phyloP scores from a whole-genome alignment of 441 rosid genomes.

The Cnidoscolus chayamansa region DNA sequence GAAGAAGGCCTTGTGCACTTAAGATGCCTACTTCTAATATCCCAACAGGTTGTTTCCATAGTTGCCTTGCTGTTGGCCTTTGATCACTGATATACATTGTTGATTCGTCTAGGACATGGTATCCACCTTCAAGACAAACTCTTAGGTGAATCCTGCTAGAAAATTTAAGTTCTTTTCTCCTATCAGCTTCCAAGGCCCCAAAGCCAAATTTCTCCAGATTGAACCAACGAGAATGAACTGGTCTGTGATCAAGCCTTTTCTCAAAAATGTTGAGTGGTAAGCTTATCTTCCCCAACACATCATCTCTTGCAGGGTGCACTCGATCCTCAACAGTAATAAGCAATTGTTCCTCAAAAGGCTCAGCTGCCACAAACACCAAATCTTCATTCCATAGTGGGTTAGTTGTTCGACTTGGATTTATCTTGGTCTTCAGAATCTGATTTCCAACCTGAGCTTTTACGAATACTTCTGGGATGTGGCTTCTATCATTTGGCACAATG shows the following conservation, averaged over 20 bases:
- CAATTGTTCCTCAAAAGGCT: slow-evolving; percentile 83
- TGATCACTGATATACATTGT: slow-evolving; percentile 86
- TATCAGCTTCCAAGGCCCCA: slow-evolving; percentile 63
- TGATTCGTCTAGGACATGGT: slow-evolving; percentile 93
- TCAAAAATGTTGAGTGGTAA: slow-evolving; percentile 53
- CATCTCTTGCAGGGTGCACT: slow-evolving; percentile 58
- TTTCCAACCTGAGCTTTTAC: slow-evolving; percentile 74
- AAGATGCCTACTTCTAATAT: slow-evolving; percentile 72
- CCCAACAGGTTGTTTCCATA: slow-evolving; percentile 79
- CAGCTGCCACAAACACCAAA: slow-evolving; percentile 77
- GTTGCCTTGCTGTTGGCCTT: slow-evolving; percentile 77
- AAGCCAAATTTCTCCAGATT: slow-evolving; percentile 75
- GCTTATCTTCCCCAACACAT: slow-evolving; percentile 58
- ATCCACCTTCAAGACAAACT: slow-evolving; percentile 82
- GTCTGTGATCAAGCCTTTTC: slow-evolving; percentile 78
- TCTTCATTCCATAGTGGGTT: slow-evolving; percentile 81
- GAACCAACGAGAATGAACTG: slow-evolving; percentile 80
- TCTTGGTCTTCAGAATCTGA: slow-evolving; percentile 61
- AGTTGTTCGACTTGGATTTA: slow-evolving; percentile 41
- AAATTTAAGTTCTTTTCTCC: slow-evolving; percentile 56
- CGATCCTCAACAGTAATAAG: slow-evolving; percentile 64
- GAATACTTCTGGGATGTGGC: slow-evolving; percentile 64
- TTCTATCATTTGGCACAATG: slow-evolving; percentile 54
- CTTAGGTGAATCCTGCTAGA: slow-evolving; percentile 81
- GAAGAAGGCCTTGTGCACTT: slow-evolving; percentile 76